phyloP scores from a whole-genome alignment of 2,329 filamentous ascomycete species.

The Phaeoacremonium minimum region DNA sequence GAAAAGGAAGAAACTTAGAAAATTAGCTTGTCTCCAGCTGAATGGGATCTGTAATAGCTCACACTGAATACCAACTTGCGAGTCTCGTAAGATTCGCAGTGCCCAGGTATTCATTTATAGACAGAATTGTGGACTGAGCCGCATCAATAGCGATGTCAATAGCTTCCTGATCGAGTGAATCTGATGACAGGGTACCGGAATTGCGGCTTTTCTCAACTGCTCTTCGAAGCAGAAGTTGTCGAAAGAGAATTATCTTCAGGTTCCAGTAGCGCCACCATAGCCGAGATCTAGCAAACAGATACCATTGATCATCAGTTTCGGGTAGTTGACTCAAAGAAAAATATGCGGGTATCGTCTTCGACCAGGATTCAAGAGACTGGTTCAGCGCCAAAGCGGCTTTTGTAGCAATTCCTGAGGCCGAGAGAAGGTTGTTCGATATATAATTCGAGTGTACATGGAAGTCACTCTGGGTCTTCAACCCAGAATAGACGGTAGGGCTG shows the following conservation, averaged over 20 bases:
- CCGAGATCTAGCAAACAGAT: slow-evolving; percentile 18
- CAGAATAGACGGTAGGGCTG: slow-evolving; percentile 20
- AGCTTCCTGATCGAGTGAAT: slow-evolving; percentile 15
- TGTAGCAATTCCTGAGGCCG: slow-evolving; percentile 16
- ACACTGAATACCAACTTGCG: slow-evolving; percentile 26
- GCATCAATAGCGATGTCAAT: slow-evolving; percentile 17
- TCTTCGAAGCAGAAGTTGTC: slow-evolving; percentile 19
- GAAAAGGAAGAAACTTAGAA: slow-evolving; percentile 22
- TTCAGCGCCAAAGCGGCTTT: slow-evolving; percentile 19
- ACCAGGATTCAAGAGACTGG: slow-evolving; percentile 17
- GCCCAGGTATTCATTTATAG: slow-evolving; percentile 17
- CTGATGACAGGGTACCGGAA: slow-evolving; percentile 2
- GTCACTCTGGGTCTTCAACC: slow-evolving; percentile 19
- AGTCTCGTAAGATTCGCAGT: slow-evolving; percentile 14
- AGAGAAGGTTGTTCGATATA: slow-evolving; percentile 23
- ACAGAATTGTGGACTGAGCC: slow-evolving; percentile 18
- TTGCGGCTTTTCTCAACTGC: slow-evolving; percentile 15
- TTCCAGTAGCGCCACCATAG: slow-evolving; percentile 28
- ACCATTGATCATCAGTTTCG: slow-evolving; percentile 12
- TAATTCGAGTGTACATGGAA: slow-evolving; percentile 24
- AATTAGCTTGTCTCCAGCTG: background rate
- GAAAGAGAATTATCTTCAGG: slow-evolving; percentile 22
- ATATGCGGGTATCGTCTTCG: slow-evolving; percentile 18
- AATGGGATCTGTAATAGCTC: slow-evolving; percentile 5
- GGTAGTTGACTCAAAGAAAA: slow-evolving; percentile 13